Evolutionary conservation across 257 asterid genomes (phyloP).

Genomic region (Parsonsia alboflavescens): DNA sequence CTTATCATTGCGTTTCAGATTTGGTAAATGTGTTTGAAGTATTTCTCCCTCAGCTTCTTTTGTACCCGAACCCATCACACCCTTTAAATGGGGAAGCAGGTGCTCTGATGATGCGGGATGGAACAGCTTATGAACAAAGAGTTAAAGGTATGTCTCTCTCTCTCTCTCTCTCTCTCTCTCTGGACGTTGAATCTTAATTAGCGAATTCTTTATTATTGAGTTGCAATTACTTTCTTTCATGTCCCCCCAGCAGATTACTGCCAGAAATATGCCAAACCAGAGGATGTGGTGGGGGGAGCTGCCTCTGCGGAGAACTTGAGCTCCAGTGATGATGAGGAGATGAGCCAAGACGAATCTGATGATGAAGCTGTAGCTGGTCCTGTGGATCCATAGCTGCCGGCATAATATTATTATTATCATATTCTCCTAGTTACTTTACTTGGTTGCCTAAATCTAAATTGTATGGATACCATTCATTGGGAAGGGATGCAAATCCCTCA

Average conservation of each 20-base stretch:
- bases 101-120: slow-evolving; percentile 90
- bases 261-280: slow-evolving; percentile 83
- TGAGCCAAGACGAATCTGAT: slow-evolving; percentile 66
- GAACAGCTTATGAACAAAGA: slow-evolving; percentile 62
- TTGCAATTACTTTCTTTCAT: too few species aligned
- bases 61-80: slow-evolving; percentile 92
- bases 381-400: slow-evolving; percentile 53
- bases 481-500: too few species aligned
- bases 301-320: slow-evolving; percentile 62
- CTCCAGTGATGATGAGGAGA: slow-evolving; percentile 47
- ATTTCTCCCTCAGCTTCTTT: slow-evolving; percentile 85
- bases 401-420: too few species aligned
- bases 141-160: slow-evolving; percentile 62
- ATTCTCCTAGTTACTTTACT: too few species aligned
- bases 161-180: too few species aligned
- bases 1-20: slow-evolving; percentile 39
- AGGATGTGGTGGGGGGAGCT: slow-evolving; percentile 77
- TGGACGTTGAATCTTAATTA: too few species aligned
- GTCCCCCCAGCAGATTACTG: slow-evolving; percentile 78
- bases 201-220: too few species aligned
- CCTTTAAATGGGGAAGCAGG: slow-evolving; percentile 99
- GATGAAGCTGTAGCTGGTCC: slow-evolving; percentile 70
- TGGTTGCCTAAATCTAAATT: too few species aligned
- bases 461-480: too few species aligned
- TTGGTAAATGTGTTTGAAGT: slow-evolving; percentile 93